Base-by-base conservation (phyloP, 257 asterid genomes). In the Solanum arcanum region DNA sequence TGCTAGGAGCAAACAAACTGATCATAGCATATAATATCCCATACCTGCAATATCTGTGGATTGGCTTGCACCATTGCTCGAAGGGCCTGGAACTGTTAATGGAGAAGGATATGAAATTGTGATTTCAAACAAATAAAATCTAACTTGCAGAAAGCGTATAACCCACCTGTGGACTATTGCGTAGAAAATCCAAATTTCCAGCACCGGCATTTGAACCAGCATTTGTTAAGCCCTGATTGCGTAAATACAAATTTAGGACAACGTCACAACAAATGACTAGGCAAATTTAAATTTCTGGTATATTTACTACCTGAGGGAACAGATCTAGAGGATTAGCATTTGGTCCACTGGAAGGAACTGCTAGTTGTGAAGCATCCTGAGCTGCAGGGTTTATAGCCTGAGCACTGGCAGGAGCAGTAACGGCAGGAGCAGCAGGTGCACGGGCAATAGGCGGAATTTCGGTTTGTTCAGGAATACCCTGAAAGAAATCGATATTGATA, bases 31-130 rank as follows among this genome's bases (percentile, higher is more conserved):
- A 74, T 49, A 23, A 12, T 44, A 78, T 83, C 62, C 75, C 81
- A 74, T 89, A 95, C 98, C 98, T 94, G 99, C 93, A 96, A 92
- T 88, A 95, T 96, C 88, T 95, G 98, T 33, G 99, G 99, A 89
- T 95, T 95, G 87, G 96, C 96, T 91, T 95, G 98, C 91, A 95
- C 97, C 97, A 94, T 94, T 80, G 97, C 92, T 83, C 95, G 90
- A 87, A 94, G 88, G 37, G 97, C 92, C 90, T 93, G 95, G 89
- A 96, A 94, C 99, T 96, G 91, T 89, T 86, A 85, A 82, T 80
- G 87, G 15, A 23, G 86, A 46, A 83, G 74, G 5, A 86, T 86
- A 42, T 23, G 4, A 59, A 87, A 39, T 31, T 27, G 81, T 56
- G 44, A 31, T 47, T 78, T 41, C 78, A 86, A 66, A 85, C 29